Percentiles rank a stretch among this genome's conserved stretches.
Evolutionary conservation across 805 yeast genomes (phyloP).

Genomic region (Ogataea allantospora): DNA sequence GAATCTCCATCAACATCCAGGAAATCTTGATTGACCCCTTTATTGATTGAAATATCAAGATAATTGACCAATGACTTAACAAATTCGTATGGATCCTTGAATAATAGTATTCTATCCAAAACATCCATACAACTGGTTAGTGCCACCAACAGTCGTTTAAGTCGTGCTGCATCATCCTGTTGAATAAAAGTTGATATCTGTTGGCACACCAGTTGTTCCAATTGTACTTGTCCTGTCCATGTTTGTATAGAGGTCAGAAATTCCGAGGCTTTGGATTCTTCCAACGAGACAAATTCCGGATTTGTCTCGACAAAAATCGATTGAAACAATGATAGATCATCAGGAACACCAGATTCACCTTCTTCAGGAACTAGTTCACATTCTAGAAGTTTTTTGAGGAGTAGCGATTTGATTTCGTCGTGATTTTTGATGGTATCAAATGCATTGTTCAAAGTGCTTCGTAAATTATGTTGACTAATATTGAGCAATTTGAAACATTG

Average conservation of each 20-base stretch:
- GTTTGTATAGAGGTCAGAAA: constrained; percentile 48
- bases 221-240: constrained; percentile 42
- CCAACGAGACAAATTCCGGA: constrained; percentile 47
- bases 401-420: constrained; percentile 15
- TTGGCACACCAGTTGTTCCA: constrained; percentile 37
- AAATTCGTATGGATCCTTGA: constrained; percentile 42
- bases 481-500: constrained; percentile 25
- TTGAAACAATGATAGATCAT: constrained; percentile 14
- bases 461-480: constrained; percentile 31
- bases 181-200: constrained; percentile 37
- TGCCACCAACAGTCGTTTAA: constrained; percentile 53
- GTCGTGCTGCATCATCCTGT: constrained; percentile 40
- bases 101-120: constrained; percentile 44
- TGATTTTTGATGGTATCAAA: constrained; percentile 19
- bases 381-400: constrained; percentile 22
- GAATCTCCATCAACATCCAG: constrained; percentile 49
- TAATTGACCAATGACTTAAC: constrained; percentile 47
- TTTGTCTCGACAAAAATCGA: constrained; percentile 36
- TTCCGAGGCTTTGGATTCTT: constrained; percentile 53
- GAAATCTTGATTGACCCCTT: constrained; percentile 20
- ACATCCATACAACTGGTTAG: constrained; percentile 43
- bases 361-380: constrained; percentile 23
- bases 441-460: constrained; percentile 21
- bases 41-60: constrained; percentile 42
- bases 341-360: constrained; percentile 9